Evolutionary conservation across 2,329 filamentous ascomycete genomes (phyloP), one percentile per base, ranked within the genome.

Genomic region (Xylariaceae sp.): DNA sequence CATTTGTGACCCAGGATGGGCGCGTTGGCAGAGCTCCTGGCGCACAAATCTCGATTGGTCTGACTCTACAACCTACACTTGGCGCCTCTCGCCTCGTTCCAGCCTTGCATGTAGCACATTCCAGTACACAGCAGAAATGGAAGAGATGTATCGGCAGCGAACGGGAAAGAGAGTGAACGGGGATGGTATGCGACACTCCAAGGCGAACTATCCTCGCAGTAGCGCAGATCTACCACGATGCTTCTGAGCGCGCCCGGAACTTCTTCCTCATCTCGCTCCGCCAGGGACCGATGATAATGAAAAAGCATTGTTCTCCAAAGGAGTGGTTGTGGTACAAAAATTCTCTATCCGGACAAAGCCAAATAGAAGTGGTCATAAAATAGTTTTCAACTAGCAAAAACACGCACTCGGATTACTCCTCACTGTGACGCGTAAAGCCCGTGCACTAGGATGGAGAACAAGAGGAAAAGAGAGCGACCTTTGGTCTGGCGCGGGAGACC

Each of bases 301-400:
- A 78, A 76, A 71, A 49, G 47, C 39, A 40, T 36, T 57, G 52
- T 64, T 54, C 61, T 48, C 66, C 56, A 57, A 44, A 52, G 59
- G 59, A 57, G 73, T 77, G 70, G 35, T 39, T 38, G 6, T 2
- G 2, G 28, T 41, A 44, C 83, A 88, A 89, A 89, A 83, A 89
- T 89, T 89, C 85, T 83, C 75, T 76, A 71, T 69, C 78, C 77
- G 76, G 73, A 76, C 71, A 72, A 75, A 78, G 76, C 82, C 79
- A 78, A 76, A 57, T 69, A 75, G 73, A 73, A 89, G 85, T 74
- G 74, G 84, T 87, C 84, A 85, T 78, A 74, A 73, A 75, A 73
- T 86, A 87, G 83, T 86, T 87, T 86, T 86, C 83, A 87, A 87
- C 83, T 86, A 88, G 85, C 85, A 88, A 87, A 86, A 87, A 87